A percentile compares a stretch with the other conserved stretches of the same genome.
Evolutionary conservation across 2,329 filamentous ascomycete species (phyloP).

Genomic region (Scedosporium dehoogii): DNA sequence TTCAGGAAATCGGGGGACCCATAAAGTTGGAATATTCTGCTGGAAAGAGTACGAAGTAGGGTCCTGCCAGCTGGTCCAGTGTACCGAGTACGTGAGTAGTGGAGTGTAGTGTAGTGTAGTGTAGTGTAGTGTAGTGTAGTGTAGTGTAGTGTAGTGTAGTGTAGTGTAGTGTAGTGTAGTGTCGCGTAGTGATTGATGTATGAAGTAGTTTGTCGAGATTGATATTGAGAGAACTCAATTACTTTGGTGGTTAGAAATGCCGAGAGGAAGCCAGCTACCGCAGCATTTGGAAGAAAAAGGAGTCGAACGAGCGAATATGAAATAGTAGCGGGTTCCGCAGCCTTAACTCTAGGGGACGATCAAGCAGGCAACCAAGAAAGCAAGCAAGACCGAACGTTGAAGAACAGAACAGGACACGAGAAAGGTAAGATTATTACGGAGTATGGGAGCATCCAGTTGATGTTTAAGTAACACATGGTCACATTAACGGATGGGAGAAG

Average conservation of each 20-base stretch:
- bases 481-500: not conserved
- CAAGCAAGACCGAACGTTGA: not conserved
- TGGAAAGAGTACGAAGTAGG: not conserved
- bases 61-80: not conserved
- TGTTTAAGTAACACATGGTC: not conserved
- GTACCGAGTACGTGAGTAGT: not conserved
- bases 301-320: constrained; percentile 1
- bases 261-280: constrained; percentile 4
- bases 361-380: not conserved
- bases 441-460: not conserved
- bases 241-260: not conserved
- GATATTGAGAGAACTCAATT: not conserved
- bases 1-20: not conserved
- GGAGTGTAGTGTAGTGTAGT: no score
- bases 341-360: not conserved
- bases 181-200: not conserved
- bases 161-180: not conserved
- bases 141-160: no score
- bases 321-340: not conserved
- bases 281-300: not conserved
- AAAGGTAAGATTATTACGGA: not conserved
- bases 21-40: not conserved
- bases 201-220: no score
- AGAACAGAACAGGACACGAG: not conserved
- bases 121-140: no score